Conservation (phyloP, 148 eudicot species). For the Rhododendron simsii region DNA sequence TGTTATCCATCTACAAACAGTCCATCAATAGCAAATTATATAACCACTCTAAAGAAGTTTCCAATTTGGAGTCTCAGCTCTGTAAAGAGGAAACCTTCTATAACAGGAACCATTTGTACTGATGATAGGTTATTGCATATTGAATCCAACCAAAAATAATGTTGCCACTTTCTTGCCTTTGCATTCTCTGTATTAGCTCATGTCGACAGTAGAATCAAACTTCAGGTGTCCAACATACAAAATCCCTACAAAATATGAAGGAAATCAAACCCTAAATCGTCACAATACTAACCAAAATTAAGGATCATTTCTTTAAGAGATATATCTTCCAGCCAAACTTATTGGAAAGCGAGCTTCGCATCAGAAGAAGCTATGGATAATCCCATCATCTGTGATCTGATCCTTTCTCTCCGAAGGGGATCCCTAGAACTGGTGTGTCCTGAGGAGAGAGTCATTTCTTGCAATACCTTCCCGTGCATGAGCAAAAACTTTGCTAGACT, state of each 20-base stretch:
- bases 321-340: background rate
- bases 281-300: background rate
- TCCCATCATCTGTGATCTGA: constrained; percentile 50
- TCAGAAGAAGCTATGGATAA: constrained; percentile 43
- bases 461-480: constrained; percentile 46
- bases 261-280: background rate
- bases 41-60: background rate
- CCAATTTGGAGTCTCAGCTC: no score
- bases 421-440: constrained; percentile 25
- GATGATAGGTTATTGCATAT: background rate
- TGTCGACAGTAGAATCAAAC: background rate
- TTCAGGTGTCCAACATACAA: background rate
- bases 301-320: background rate
- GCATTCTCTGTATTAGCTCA: background rate
- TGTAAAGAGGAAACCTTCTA: no score
- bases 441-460: constrained; percentile 34
- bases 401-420: constrained; percentile 31
- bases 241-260: background rate
- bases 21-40: background rate
- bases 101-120: background rate
- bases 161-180: background rate
- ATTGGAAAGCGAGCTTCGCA: constrained; percentile 39
- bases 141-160: background rate
- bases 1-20: background rate
- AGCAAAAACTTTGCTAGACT: constrained; percentile 46